A percentile compares a stretch with the other conserved stretches of the same genome.
Conservation (phyloP, 768 basidiomycete species). For the Auricularia auricula-judae region DNA sequence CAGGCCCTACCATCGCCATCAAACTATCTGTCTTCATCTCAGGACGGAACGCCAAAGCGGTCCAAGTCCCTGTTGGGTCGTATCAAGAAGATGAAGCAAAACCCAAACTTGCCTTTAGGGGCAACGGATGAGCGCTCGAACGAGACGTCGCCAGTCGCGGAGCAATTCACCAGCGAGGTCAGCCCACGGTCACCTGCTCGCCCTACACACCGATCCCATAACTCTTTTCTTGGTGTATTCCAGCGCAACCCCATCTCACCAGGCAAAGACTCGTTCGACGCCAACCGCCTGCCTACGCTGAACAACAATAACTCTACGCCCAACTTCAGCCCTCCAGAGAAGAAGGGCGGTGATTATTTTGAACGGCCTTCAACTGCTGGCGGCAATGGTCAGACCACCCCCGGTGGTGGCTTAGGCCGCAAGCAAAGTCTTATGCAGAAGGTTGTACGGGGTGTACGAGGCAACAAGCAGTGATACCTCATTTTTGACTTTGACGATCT, state of each 20-base stretch:
- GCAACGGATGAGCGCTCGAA: constrained; percentile 30
- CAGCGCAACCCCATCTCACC: background rate
- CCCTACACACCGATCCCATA: constrained; percentile 61
- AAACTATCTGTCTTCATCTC: constrained; percentile 10
- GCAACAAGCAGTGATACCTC: constrained; percentile 26
- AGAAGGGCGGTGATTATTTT: constrained; percentile 34
- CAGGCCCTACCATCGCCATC: background rate
- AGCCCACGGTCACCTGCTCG: constrained; percentile 20
- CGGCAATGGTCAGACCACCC: constrained; percentile 14
- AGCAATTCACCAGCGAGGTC: background rate
- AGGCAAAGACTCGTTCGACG: constrained; percentile 10
- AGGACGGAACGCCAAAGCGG: constrained; percentile 46
- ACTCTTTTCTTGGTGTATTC: constrained; percentile 71
- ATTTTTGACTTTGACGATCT: background rate
- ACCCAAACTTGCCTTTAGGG: constrained; percentile 67
- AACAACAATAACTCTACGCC: background rate
- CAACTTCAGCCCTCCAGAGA: background rate
- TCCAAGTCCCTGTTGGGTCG: constrained; percentile 80
- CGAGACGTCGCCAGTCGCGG: constrained; percentile 12
- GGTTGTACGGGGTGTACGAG: constrained; percentile 60
- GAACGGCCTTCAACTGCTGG: constrained; percentile 15
- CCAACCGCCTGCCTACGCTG: constrained; percentile 40
- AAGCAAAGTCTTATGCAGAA: constrained; percentile 76
- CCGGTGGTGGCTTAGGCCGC: constrained; percentile 37
- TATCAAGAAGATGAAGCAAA: constrained; percentile 79